Evolutionary conservation across 345 rosid genomes (phyloP).

Genomic region (Salix brachista): DNA sequence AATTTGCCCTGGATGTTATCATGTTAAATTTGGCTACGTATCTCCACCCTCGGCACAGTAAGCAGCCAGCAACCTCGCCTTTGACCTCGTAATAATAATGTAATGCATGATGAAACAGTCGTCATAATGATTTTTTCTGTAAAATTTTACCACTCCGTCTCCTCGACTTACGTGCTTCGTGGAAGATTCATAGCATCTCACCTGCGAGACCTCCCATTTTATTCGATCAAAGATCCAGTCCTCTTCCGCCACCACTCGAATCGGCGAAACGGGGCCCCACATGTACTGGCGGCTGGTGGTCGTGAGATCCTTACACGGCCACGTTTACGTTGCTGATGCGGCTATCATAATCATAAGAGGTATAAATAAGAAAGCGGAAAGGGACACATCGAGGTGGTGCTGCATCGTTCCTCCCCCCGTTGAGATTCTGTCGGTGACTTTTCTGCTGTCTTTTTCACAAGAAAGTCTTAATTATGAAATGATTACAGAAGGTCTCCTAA

Average conservation of each 20-base stretch:
- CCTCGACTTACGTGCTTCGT: slow-evolving; percentile 6
- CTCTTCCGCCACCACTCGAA: not conserved
- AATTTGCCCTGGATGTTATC: too few relatives aligned
- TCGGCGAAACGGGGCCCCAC: not conserved
- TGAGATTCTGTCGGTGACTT: slow-evolving; percentile 11
- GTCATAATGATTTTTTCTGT: not conserved
- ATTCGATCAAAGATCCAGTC: not conserved
- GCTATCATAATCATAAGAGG: too few relatives aligned
- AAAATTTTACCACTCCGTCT: too few relatives aligned
- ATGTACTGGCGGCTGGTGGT: not conserved
- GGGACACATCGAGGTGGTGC: not conserved
- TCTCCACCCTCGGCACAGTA: not conserved
- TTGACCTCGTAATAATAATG: not conserved
- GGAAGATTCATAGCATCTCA: slow-evolving; percentile 9
- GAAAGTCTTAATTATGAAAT: not conserved
- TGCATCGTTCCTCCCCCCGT: not conserved
- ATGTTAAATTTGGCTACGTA: not conserved
- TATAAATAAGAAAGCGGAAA: not conserved
- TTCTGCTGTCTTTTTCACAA: not conserved
- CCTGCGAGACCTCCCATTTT: not conserved
- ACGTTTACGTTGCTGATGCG: not conserved
- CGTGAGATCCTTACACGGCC: not conserved
- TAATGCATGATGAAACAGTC: not conserved
- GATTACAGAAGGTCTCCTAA: not conserved
- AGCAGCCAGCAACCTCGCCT: not conserved